These are phyloP conservation scores for Penicillium odoratum DNA, from an alignment of 495 filamentous ascomycete genomes.

Conservation along the genomic window DNA sequence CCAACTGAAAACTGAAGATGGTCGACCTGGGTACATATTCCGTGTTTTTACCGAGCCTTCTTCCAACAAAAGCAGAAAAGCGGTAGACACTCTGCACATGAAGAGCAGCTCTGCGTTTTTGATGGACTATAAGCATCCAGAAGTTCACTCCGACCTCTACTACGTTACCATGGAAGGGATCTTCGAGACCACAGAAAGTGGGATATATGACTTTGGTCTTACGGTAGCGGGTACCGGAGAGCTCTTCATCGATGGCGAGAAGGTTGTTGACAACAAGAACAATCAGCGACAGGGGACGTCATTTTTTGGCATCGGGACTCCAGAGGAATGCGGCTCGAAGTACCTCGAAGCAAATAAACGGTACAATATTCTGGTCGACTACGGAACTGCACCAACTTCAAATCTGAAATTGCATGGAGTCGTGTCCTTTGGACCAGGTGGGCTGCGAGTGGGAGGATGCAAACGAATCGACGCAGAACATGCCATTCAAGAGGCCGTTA, in stretches of 20 bases:
- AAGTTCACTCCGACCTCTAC: constrained; percentile 44
- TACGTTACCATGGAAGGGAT: constrained; percentile 59
- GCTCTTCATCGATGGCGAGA: constrained; percentile 63
- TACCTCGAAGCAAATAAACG: constrained; percentile 52
- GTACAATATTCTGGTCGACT: constrained; percentile 59
- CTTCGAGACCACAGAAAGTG: constrained; percentile 54
- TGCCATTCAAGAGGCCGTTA: constrained; percentile 55
- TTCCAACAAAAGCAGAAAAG: constrained; percentile 5
- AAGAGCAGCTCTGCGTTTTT: constrained; percentile 54
- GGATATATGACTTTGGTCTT: constrained; percentile 69
- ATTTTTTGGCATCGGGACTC: constrained; percentile 58
- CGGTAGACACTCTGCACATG: constrained; percentile 13
- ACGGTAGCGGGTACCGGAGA: constrained; percentile 69
- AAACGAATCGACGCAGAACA: constrained; percentile 55
- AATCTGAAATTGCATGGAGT: constrained; percentile 49
- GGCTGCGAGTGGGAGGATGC: constrained; percentile 71
- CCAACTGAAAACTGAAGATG: constrained; percentile 27
- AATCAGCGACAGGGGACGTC: constrained; percentile 54
- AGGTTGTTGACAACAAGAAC: constrained; percentile 65
- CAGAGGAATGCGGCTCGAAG: constrained; percentile 55
- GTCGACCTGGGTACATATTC: constrained; percentile 52
- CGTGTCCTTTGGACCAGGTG: constrained; percentile 60
- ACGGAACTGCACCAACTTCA: constrained; percentile 23
- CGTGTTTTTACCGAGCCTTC: constrained; percentile 56
- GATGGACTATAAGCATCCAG: constrained; percentile 59